phyloP scores from a whole-genome alignment of 805 yeast genomes.

The Cyberlindnera meyerae region DNA sequence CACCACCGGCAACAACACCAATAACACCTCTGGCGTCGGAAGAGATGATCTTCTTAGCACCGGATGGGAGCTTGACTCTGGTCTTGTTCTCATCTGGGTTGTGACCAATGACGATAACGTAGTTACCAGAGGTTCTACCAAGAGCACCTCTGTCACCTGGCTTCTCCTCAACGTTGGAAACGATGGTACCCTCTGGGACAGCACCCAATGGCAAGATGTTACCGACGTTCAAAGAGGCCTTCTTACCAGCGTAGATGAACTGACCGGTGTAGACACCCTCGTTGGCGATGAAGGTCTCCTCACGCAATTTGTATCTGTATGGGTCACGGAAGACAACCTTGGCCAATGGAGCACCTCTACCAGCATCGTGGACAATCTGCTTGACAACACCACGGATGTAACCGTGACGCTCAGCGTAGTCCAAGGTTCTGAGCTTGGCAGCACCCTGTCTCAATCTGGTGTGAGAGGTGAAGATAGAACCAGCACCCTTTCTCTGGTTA shows the following conservation, averaged over 20 bases:
- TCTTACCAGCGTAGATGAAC: constrained; percentile 98
- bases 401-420: constrained; percentile 99
- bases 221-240: constrained; percentile 95
- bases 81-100: constrained; percentile 98
- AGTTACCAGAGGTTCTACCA: constrained; percentile 99
- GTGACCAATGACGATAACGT: constrained; percentile 98
- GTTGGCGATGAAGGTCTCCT: constrained; percentile 98
- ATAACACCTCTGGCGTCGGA: constrained; percentile 99
- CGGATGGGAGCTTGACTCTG: constrained; percentile 98
- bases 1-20: constrained; percentile 99
- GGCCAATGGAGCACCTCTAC: constrained; percentile 99
- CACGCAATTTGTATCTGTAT: constrained; percentile 96
- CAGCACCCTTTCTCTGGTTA: constrained; percentile 99
- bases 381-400: constrained; percentile 99
- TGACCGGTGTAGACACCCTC: constrained; percentile 99
- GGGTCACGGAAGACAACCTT: constrained; percentile 99
- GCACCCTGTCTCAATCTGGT: constrained; percentile 99
- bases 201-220: constrained; percentile 95
- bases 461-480: constrained; percentile 99
- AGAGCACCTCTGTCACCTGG: constrained; percentile 99
- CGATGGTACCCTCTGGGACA: constrained; percentile 99
- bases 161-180: constrained; percentile 97
- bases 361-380: constrained; percentile 98
- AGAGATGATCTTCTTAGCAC: constrained; percentile 95
- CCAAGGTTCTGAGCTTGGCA: constrained; percentile 98